Evolutionary conservation across 2,329 filamentous ascomycete genomes (phyloP), one percentile per base, ranked within the genome.

Genomic region (Chaetomiaceae sp.): DNA sequence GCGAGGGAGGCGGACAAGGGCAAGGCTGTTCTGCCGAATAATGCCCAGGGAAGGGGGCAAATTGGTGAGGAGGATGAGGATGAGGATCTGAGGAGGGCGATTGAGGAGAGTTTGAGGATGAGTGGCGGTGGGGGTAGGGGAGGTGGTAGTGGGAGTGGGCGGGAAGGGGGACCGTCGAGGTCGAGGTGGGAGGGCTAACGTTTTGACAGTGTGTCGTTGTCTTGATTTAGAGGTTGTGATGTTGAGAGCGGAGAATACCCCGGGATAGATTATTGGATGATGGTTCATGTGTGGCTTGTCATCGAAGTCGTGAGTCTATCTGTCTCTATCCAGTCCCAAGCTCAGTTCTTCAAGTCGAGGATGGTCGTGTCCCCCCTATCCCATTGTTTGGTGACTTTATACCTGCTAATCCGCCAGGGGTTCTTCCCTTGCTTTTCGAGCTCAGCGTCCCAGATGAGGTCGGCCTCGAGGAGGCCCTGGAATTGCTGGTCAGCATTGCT

Each of bases 61-160:
- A 9, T 12, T 3, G 69, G 64, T 1, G 66, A 52, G n/a, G 60
- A 59, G 7, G 62, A 70, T 51, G 72, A 77, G 37, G 77, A 83
- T 43, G 80, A 83, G 61, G 80, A 83, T n/a, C 60, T 84, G 54
- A 75, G 68, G 59, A 68, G 66, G 59, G 81, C 79, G 1, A 71
- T 84, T 65, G 76, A 80, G 62, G 74, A 78, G 68, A 84, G 81
- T 55, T 62, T 83, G 68, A 75, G 68, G 58, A 52, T 72, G 56
- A 71, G 69, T 56, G 64, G 61, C 15, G 64, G 61, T 37, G 51
- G 51, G 25, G 59, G 58, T 0, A 64, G 64, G 5, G 66, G 61
- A 38, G 49, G 45, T 38, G 53, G 42, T 49, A 53, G 22, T 36
- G 49, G 43, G 42, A 31, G 27, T 31, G 27, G 27, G 5, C 27